Conservation (phyloP, 2,329 filamentous ascomycete species). For the Monosporascus cannonballus region DNA sequence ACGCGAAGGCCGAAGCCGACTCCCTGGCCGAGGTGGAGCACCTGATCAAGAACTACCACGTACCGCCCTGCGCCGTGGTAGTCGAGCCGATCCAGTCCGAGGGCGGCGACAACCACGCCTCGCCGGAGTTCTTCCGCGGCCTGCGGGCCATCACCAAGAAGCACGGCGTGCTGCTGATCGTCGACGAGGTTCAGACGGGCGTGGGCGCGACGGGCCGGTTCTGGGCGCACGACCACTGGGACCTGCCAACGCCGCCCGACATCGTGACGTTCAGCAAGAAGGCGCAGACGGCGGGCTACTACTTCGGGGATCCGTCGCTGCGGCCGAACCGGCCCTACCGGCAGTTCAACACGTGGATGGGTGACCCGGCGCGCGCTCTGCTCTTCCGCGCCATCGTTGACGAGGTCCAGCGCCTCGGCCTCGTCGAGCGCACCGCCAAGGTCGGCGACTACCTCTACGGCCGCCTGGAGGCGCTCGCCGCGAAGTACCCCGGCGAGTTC, state of each 20-base stretch:
- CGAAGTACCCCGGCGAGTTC: slow-evolving; percentile 71
- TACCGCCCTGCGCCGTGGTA: slow-evolving; percentile 74
- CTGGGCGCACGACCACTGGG: slow-evolving; percentile 97
- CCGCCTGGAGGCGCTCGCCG: slow-evolving; percentile 60
- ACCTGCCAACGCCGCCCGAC: slow-evolving; percentile 71
- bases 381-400: slow-evolving; percentile 82
- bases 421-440: slow-evolving; percentile 73
- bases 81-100: slow-evolving; percentile 92
- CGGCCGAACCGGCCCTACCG: slow-evolving; percentile 90
- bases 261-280: slow-evolving; percentile 97
- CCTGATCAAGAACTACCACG: slow-evolving; percentile 71
- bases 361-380: slow-evolving; percentile 77
- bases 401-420: slow-evolving; percentile 68
- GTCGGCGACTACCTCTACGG: slow-evolving; percentile 74
- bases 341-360: slow-evolving; percentile 98
- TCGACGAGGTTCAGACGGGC: slow-evolving; percentile 91
- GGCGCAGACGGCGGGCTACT: slow-evolving; percentile 89
- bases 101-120: slow-evolving; percentile 91
- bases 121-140: slow-evolving; percentile 77
- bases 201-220: slow-evolving; percentile 90
- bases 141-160: slow-evolving; percentile 73
- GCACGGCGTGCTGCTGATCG: slow-evolving; percentile 77
- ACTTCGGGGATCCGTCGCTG: slow-evolving; percentile 74
- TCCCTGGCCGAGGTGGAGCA: slow-evolving; percentile 79
- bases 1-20: slow-evolving; percentile 72